Conservation (phyloP, 352 stramenopile genomes). For the Globisporangium nagaii region DNA sequence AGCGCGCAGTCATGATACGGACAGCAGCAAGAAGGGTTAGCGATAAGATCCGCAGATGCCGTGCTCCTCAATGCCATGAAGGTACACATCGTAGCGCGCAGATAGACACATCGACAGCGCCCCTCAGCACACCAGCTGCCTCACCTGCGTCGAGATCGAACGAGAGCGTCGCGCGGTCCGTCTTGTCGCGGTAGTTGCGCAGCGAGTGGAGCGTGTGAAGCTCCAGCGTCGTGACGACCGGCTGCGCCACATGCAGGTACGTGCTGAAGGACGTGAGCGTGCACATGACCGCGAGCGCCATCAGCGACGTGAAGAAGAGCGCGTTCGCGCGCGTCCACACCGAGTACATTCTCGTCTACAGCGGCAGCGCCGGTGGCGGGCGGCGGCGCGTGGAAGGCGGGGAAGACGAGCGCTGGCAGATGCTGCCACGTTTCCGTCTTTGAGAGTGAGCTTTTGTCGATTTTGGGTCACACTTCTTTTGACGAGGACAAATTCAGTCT, state of each 20-base stretch:
- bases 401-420: neutral
- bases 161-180: slow-evolving; percentile 73
- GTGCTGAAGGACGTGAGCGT: slow-evolving; percentile 70
- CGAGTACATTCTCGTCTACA: slow-evolving; percentile 56
- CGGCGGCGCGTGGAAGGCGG: neutral
- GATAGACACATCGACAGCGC: neutral
- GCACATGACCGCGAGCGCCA: slow-evolving; percentile 68
- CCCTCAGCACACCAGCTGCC: too few relatives aligned
- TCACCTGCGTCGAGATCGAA: slow-evolving; percentile 78
- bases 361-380: neutral
- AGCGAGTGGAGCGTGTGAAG: slow-evolving; percentile 73
- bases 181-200: slow-evolving; percentile 76
- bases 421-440: neutral
- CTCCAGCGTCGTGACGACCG: slow-evolving; percentile 54
- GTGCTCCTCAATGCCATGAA: too few relatives aligned
- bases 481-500: neutral
- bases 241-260: slow-evolving; percentile 49
- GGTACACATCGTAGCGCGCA: too few relatives aligned
- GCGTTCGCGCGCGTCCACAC: slow-evolving; percentile 82
- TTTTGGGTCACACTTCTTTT: neutral
- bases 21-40: too few relatives aligned
- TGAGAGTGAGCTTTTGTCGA: neutral
- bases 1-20: too few relatives aligned
- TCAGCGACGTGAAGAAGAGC: slow-evolving; percentile 79
- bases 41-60: too few relatives aligned